A percentile compares a stretch with the other conserved stretches of the same genome.
Evolutionary conservation across 352 stramenopile species (phyloP).

Genomic region (Labyrinthula sp.): DNA sequence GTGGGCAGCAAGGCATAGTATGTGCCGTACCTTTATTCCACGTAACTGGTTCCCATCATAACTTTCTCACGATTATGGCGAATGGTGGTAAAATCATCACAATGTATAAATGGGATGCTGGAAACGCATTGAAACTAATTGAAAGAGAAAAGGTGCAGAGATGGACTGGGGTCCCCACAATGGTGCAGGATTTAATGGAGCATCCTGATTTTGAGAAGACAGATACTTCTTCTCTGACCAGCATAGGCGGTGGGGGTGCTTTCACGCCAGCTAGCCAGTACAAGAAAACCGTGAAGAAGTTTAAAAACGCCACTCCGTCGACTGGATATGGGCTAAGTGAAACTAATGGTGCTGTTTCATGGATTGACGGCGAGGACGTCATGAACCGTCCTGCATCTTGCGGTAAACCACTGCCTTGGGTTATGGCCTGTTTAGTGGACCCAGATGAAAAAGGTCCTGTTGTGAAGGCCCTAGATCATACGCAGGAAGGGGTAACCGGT

Average conservation of each 20-base stretch:
- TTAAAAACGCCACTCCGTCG: slow-evolving; percentile 16
- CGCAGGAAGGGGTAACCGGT: not conserved
- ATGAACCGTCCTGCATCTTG: not conserved
- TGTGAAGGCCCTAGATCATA: no score
- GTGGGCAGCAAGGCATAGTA: slow-evolving; percentile 3
- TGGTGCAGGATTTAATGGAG: slow-evolving; percentile 25
- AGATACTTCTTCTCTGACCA: slow-evolving; percentile 15
- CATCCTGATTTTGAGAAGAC: slow-evolving; percentile 28
- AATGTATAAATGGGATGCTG: slow-evolving; percentile 24
- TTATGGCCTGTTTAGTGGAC: no score
- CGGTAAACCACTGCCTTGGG: slow-evolving; percentile 11
- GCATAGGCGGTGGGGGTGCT: slow-evolving; percentile 16
- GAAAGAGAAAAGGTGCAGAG: slow-evolving; percentile 10
- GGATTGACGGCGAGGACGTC: slow-evolving; percentile 9
- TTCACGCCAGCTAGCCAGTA: slow-evolving; percentile 10
- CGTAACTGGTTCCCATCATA: slow-evolving; percentile 15
- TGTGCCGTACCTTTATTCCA: slow-evolving; percentile 18
- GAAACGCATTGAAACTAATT: slow-evolving; percentile 11
- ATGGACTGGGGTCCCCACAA: slow-evolving; percentile 24
- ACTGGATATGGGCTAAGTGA: slow-evolving; percentile 18
- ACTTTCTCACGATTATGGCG: slow-evolving; percentile 10
- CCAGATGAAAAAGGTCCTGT: no score
- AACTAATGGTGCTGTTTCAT: slow-evolving; percentile 11
- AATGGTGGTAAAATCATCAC: slow-evolving; percentile 18
- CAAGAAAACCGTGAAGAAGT: slow-evolving; percentile 6